phyloP scores from a whole-genome alignment of 1,284 basidiomycete genomes.

The Ceraceosorus guamensis region DNA sequence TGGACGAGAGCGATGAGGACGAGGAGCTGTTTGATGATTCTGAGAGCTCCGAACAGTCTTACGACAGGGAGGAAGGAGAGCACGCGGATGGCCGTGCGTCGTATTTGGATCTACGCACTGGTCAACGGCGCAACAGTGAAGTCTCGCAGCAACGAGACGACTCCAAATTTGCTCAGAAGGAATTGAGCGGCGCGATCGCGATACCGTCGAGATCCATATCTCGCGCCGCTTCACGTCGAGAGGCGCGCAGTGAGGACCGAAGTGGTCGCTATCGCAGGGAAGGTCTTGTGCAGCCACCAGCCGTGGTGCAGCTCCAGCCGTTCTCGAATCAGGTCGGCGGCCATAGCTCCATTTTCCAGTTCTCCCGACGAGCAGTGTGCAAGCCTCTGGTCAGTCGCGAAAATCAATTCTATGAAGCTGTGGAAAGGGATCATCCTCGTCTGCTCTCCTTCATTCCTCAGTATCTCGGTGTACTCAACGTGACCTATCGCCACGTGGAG shows the following conservation, averaged over 20 bases:
- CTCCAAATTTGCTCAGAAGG: too few species aligned
- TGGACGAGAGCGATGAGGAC: conserved; percentile 2
- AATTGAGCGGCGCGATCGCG: too few species aligned
- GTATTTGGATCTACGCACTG: too few species aligned
- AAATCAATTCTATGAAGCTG: conserved; percentile 95
- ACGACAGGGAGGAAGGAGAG: not conserved
- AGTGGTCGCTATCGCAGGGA: too few species aligned
- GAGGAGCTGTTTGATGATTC: conserved; percentile 5
- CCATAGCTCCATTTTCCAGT: conserved; percentile 94
- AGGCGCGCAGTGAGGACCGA: too few species aligned
- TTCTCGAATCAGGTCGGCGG: conserved; percentile 98
- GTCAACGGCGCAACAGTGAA: too few species aligned
- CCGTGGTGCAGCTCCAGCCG: conserved; percentile 75
- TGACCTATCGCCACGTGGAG: conserved; percentile 62
- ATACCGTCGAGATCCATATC: too few species aligned
- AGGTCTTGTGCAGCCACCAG: conserved; percentile 13
- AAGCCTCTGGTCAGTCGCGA: conserved; percentile 96
- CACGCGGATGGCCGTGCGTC: not conserved
- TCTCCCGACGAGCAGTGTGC: conserved; percentile 94
- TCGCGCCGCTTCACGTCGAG: too few species aligned
- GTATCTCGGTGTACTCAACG: conserved; percentile 95
- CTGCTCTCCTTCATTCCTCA: conserved; percentile 87
- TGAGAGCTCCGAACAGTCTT: not conserved
- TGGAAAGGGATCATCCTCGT: conserved; percentile 84
- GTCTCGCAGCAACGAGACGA: too few species aligned